Base-by-base conservation (phyloP, 371 early-diverging fungal species). In the Fennellomyces sp. region DNA sequence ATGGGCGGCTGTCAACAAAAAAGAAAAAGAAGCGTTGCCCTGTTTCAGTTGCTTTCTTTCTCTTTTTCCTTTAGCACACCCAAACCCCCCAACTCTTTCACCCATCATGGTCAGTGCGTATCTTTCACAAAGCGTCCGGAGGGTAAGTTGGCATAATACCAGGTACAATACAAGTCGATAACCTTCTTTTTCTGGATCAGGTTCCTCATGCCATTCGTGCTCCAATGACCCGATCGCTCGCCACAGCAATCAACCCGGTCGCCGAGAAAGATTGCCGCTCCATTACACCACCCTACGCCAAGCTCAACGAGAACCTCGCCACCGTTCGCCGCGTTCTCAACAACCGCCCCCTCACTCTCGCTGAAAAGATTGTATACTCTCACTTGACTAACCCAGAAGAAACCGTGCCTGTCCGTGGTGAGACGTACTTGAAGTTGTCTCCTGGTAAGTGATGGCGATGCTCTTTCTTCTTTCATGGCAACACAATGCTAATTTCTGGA, bases 361-460 rank as follows among this genome's bases (percentile, higher is more conserved):
- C 96, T 3, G 96, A 97, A 63, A 97, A 97, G 88, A 89, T 95
- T 55, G 86, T 97, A 21, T 97, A 95, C 64, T 88, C 95, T 50
- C 98, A 97, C 77, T 80, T 97, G 70, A 88, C 91, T 49, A 88
- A 96, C 50, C 88, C 91, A 13, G 81, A 82, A 56, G 84, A 79
- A 71, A 88, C 82, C 8, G 70, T 84, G 7, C 89, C 89, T 15
- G 79, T 88, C 12, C 78, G 88, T 29, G 91, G 90, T 21, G 82
- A 87, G 57, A 85, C 88, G 2, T 90, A 90, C 55, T 66, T 91
- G 42, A 86, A 88, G 66, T 64, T 91, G 51, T 81, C 80, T 17
- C 91, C 91, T 61, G 90, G 88, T 88, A 80, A 72, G 41, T 23
- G 36, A 45, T 50, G 25, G 10, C 19, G 5, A 17, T n/a, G n/a